Base-by-base conservation (phyloP, 768 basidiomycete species). In the Naganishia kalamii region DNA sequence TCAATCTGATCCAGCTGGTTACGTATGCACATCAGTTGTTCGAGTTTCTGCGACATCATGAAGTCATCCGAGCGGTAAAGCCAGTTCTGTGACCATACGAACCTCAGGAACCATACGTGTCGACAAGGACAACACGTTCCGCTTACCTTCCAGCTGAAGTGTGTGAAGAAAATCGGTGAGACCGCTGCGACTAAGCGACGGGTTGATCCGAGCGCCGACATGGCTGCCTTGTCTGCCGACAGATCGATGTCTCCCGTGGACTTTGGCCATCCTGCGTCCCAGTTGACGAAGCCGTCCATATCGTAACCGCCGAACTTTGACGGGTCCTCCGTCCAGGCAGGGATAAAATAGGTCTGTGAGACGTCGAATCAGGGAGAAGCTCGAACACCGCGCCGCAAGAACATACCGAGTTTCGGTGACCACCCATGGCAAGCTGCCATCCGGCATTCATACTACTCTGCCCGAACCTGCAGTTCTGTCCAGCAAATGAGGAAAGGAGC, bases 391-490 rank as follows among this genome's bases (percentile, higher is more conserved):
- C 5, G 23, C 8, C 21, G 5, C 7, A 35, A 25, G 35, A 13
- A 33, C 54, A 23, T 27, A 57, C 54, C 11, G 54, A 57, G 32
- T 54, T 57, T 33, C 51, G 49, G 11, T 23, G 17, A 6, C 59
- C 52, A 7, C 47, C 60, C 59, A 66, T 61, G 35, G 60, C 47
- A 15, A 43, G 29, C 27, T 66, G 67, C 77, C 77, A 80, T 4
- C 74, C 76, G 6, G 61, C 65, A 35, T 65, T 67, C 48, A 68
- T 68, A 47, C 64, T 73, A 60, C 46, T 69, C 59, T 71, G 73
- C 43, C 77, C 77, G 52, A 78, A 79, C 23, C 64, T 76, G 57
- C 81, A 82, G 25, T 59, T 65, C 66, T 70, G 67, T 67, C 81
- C 71, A 62, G 79, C 64, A 71, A 79, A 80, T 8, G 78, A 77